Percentiles rank a stretch among this genome's conserved stretches.
These are phyloP conservation scores for Truncatella angustata DNA, from an alignment of 2,329 filamentous ascomycete genomes.

Conservation along the genomic window DNA sequence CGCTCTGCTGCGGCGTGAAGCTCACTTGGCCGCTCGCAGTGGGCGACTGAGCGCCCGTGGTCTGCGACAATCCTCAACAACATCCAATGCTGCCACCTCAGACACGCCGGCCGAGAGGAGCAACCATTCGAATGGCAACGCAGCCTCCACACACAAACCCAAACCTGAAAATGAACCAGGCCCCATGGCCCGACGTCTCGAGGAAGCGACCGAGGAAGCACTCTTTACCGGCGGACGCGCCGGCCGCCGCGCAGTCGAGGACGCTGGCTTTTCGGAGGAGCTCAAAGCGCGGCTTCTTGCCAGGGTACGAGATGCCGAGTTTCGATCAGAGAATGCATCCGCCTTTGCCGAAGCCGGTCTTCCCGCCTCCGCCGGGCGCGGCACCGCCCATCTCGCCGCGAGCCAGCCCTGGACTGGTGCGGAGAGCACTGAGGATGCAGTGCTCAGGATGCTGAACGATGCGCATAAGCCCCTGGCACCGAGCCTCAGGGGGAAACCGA, in stretches of 20 bases:
- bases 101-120: not conserved
- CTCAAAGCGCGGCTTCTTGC: conserved; percentile 57
- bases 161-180: conserved; percentile 30
- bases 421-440: conserved; percentile 71
- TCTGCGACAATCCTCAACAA: not conserved
- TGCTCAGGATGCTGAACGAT: conserved; percentile 82
- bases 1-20: not conserved
- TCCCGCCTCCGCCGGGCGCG: conserved; percentile 60
- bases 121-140: not conserved
- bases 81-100: not conserved
- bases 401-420: conserved; percentile 75
- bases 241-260: conserved; percentile 57
- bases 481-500: conserved; percentile 44
- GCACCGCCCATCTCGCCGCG: conserved; percentile 65
- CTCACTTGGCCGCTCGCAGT: not conserved
- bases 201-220: conserved; percentile 63
- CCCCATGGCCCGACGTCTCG: conserved; percentile 55
- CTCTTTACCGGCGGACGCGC: conserved; percentile 57
- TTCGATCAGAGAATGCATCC: conserved; percentile 47
- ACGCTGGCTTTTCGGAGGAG: conserved; percentile 63
- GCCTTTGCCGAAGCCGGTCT: conserved; percentile 49
- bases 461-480: conserved; percentile 67
- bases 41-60: not conserved
- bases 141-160: not conserved
- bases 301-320: conserved; percentile 55